Base-by-base conservation (phyloP, 2,329 filamentous ascomycete species). In the Tolypocladium guangdongense region DNA sequence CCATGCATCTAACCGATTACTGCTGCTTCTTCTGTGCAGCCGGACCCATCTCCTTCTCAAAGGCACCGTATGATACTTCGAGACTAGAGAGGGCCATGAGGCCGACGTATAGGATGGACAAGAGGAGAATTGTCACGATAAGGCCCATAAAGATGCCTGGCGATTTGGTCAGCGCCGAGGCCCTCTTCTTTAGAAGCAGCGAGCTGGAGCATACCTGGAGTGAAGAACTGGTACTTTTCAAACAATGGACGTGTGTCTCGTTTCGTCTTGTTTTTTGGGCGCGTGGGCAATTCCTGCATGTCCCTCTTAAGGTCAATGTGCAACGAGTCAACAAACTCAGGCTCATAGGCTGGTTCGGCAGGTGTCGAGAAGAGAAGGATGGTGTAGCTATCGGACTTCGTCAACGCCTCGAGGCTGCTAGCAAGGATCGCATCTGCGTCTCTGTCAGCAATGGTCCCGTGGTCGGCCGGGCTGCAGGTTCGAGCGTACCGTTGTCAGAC, bases 41-140 rank as follows among this genome's bases (percentile, higher is more conserved):
- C n/a, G 90, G 88, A 0, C 90, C 89, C 77, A 90, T 95, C 62
- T 96, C 92, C 77, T 96, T 96, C 67, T 95, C 92, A 67, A 97
- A 99, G 2, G 93, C 90, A 58, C 88, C 90, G 68, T 97, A 97
- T 1, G 89, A 88, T 33, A 97, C 89, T 68, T 96, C 79, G 20
- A 99, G 77, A 60, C 89, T 92, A 7, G 81, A 75, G 14, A 97
- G 76, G 16, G 88, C 90, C 55, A 71, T 81, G 53, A 97, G 73
- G 16, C 87, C 93, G 54, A 91, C 84, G 59, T 86, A 85, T 7
- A 96, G 74, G 60, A 97, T 91, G 32, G 81, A 74, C 56, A 95
- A 71, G 49, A 96, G 77, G 39, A 96, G 68, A 20, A 93, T 68
- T 3, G 81, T 73, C 24, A 84, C 84, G 38, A 91, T 66, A 22